A percentile compares a stretch with the other conserved stretches of the same genome.
These are phyloP conservation scores for Porcisia hertigi DNA, from an alignment of 208 protist genomes.

Conservation along the genomic window DNA sequence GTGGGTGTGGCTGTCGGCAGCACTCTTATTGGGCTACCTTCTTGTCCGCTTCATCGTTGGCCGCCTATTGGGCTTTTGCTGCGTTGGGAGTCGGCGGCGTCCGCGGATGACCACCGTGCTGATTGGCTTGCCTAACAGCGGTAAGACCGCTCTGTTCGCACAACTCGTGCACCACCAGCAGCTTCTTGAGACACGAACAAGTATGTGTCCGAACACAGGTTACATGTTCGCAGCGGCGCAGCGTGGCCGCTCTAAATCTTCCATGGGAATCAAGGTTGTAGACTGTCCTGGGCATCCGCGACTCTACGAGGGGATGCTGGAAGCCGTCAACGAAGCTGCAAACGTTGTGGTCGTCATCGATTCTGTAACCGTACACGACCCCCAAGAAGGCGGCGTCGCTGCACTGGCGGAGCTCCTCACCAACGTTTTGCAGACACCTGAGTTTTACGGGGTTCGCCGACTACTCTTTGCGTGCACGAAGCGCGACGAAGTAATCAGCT, in stretches of 20 bases:
- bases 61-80: conserved; percentile 13
- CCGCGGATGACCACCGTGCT: conserved; percentile 40
- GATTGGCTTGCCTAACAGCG: conserved; percentile 63
- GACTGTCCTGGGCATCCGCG: conserved; percentile 86
- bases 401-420: conserved; percentile 78
- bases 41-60: conserved; percentile 17
- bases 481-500: conserved; percentile 84
- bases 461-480: conserved; percentile 82
- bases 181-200: conserved; percentile 47
- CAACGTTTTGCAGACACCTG: conserved; percentile 57
- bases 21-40: conserved; percentile 23
- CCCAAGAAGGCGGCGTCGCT: conserved; percentile 61
- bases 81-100: conserved; percentile 7
- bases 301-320: conserved; percentile 50
- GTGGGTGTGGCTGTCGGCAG: conserved; percentile 21
- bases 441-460: conserved; percentile 65
- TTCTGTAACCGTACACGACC: conserved; percentile 74
- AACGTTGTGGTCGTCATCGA: conserved; percentile 79
- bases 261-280: conserved; percentile 34
- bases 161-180: conserved; percentile 42
- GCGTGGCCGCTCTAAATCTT: neutral
- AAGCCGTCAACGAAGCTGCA: conserved; percentile 46
- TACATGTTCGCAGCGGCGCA: conserved; percentile 8
- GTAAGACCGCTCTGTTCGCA: conserved; percentile 82
- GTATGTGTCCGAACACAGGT: conserved; percentile 65